Evolutionary conservation across 768 basidiomycete genomes (phyloP).

Genomic region (Solioccasus polychromus): DNA sequence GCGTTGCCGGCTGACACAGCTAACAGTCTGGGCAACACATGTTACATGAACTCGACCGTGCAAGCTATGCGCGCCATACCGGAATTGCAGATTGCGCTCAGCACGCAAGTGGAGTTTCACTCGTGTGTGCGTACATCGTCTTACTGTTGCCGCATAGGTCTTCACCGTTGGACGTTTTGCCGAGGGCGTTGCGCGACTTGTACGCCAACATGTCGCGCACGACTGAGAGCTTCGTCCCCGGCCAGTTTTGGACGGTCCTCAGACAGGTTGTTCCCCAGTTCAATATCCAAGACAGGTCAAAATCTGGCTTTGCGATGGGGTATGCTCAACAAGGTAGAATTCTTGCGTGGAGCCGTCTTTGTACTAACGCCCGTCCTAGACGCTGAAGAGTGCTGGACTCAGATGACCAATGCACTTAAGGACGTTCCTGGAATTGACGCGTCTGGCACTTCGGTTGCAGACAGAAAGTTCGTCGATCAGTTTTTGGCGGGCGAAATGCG

Average conservation of each 20-base stretch:
- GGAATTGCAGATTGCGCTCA: slow-evolving; percentile 75
- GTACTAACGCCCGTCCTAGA: slow-evolving; percentile 42
- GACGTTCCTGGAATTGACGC: slow-evolving; percentile 54
- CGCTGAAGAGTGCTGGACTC: slow-evolving; percentile 87
- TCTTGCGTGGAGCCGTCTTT: neutral
- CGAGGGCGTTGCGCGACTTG: slow-evolving; percentile 59
- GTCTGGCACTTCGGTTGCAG: slow-evolving; percentile 29
- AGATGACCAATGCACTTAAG: slow-evolving; percentile 68
- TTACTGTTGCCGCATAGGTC: slow-evolving; percentile 22
- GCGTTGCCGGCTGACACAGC: neutral
- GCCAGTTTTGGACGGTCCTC: slow-evolving; percentile 63
- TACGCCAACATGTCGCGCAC: slow-evolving; percentile 74
- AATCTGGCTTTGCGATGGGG: slow-evolving; percentile 38
- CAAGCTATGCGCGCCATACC: slow-evolving; percentile 94
- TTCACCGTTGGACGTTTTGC: slow-evolving; percentile 41
- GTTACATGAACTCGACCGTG: slow-evolving; percentile 95
- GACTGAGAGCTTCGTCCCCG: slow-evolving; percentile 71
- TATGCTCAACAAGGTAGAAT: slow-evolving; percentile 77
- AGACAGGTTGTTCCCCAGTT: slow-evolving; percentile 88
- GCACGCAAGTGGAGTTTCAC: slow-evolving; percentile 40
- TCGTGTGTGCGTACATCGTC: neutral
- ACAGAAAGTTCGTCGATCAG: slow-evolving; percentile 71
- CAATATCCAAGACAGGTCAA: slow-evolving; percentile 60
- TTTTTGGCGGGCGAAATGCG: slow-evolving; percentile 78
- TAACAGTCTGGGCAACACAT: slow-evolving; percentile 81